Conservation (phyloP, 495 filamentous ascomycete species). For the Neurospora sp. region DNA sequence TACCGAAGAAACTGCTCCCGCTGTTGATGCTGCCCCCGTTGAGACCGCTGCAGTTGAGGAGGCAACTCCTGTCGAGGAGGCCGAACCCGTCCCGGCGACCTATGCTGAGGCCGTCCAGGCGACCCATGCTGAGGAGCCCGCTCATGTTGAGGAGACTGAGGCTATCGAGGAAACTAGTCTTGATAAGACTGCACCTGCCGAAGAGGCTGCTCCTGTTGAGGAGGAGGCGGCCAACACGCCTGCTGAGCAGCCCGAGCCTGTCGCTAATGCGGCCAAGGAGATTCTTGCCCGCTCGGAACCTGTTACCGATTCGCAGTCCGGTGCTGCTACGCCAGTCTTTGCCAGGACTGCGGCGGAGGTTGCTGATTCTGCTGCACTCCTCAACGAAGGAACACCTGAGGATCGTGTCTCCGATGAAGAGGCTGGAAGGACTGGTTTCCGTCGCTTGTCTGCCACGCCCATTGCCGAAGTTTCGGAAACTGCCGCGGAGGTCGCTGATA, state of each 20-base stretch:
- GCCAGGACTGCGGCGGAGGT: conserved; percentile 29
- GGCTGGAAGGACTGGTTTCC: conserved; percentile 18
- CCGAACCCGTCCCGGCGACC: not conserved
- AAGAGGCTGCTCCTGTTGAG: not conserved
- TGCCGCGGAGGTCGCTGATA: conserved; percentile 22
- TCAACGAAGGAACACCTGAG: conserved; percentile 23
- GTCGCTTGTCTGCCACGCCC: conserved; percentile 21
- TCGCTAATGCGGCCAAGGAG: conserved; percentile 3
- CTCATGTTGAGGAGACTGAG: not conserved
- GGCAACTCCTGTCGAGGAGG: not conserved
- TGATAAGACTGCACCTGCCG: not conserved
- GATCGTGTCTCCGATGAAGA: conserved; percentile 19
- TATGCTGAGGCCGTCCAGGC: not conserved
- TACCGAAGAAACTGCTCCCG: not conserved
- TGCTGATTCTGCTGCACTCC: conserved; percentile 29
- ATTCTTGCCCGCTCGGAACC: not conserved
- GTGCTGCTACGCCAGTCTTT: conserved; percentile 11
- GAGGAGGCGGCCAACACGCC: not conserved
- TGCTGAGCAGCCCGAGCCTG: not conserved
- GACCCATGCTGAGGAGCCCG: not conserved
- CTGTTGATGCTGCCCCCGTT: not conserved
- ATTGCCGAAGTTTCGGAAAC: conserved; percentile 27
- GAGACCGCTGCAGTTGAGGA: not conserved
- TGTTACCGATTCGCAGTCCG: conserved; percentile 7
- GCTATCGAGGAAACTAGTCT: not conserved